Evolutionary conservation across 2,329 filamentous ascomycete genomes (phyloP), one percentile per base, ranked within the genome.

Genomic region (Exophiala calicioides): DNA sequence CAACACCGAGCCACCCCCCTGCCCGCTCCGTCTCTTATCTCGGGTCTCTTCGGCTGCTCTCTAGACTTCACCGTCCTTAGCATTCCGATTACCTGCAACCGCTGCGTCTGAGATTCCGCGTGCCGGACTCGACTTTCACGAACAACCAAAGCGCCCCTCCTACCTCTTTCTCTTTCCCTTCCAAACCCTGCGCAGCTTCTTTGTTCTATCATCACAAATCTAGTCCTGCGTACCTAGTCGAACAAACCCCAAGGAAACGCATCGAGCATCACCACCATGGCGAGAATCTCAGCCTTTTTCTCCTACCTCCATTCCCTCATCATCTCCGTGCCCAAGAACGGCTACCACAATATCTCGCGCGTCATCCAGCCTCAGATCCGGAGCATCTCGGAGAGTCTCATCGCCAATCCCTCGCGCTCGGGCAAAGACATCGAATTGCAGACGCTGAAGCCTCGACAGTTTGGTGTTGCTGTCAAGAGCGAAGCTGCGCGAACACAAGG

Each of bases 321-420:
- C 29, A 53, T 54, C 18, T 47, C 51, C n/a, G 29, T 59, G 8
- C 56, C 55, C 2, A 55, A 59, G 37, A 44, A 57, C 31, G 54
- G 55, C 30, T 57, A 58, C 42, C 55, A 59, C 41, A 59, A 59
- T 30, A 57, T 59, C 33, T 57, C 55, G 16, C 56, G 56, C 13
- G 44, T 59, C 34, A 32, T 59, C 27, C 54, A 59, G 45, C 56
- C 56, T 10, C 56, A 57, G 36, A 57, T 59, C 19, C 50, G 56
- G 13, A 52, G 44, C 39, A 45, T 59, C 13, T 48, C 54, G 12
- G 56, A 59, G 42, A 53, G 50, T 24, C 47, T 59, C 42, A 53
- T 47, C n/a, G 44, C 44, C 3, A 42, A 27, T 18, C 34, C 44
- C n/a, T 31, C 12, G 8, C 36, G 42, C 8, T 21, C 35, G 20